Base-by-base conservation (phyloP, 345 rosid species). In the Eucalyptus sp. region DNA sequence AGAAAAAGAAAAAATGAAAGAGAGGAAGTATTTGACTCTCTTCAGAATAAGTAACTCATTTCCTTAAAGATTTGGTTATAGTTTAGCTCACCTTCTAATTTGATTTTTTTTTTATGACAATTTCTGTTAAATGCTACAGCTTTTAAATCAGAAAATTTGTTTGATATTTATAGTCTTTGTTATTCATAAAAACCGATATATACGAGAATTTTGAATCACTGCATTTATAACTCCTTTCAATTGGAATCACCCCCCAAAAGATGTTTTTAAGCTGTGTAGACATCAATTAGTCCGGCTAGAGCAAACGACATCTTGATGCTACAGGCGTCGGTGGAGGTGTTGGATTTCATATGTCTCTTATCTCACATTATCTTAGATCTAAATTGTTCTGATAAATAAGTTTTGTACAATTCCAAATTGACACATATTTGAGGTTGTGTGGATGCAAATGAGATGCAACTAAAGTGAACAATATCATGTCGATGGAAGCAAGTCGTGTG, bases 261-360 rank as follows among this genome's bases (percentile, higher is more conserved):
- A 60, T 60, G 68, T 27, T 12, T 27, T 25, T 3, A 12, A 27
- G 4, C 33, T 0, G 8, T 27, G 27, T 24, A 56, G 29, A 60
- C 0, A 0, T 27, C 68, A 29, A 62, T 27, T 62, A 29, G 31
- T 60, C 1, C 0, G 14, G 31, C 68, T 60, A 60, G 68, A 27
- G 31, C 16, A 27, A 13, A 60, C 7, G 0, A 27, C 27, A 27
- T 25, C 31, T 11, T 0, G 31, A 60, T 6, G 31, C 7, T 27
- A 60, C 0, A 0, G 2, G 4, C 4, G 1, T 6, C 4, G 14
- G 3, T 27, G 31, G 31, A 12, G 68, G 16, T 27, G 68, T 27
- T 60, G 68, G 31, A 60, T 60, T 3, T 60, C 68, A 60, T 11
- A 25, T 25, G n/a, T 60, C 15, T 60, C 4, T 27, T 0, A 60